Base-by-base conservation (phyloP, 2,329 filamentous ascomycete species). In the Colletotrichum phormii region DNA sequence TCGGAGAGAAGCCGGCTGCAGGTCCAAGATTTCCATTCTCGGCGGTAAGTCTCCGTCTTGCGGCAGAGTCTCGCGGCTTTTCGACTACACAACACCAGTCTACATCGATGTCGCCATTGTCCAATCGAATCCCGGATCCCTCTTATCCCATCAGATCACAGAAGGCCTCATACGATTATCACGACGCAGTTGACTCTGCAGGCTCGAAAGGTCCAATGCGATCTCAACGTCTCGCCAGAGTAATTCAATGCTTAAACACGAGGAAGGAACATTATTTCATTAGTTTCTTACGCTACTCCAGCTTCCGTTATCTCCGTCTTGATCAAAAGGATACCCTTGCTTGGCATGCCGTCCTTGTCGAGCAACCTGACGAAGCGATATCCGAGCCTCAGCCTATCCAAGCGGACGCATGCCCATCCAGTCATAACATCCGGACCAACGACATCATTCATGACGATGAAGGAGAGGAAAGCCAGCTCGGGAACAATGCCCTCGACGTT, bases 381-480 rank as follows among this genome's bases (percentile, higher is more conserved):
- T 0, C 96, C 96, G 37, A 89, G 84, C 72, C 90, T 90, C 71
- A 98, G 82, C 9, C 95, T 89, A 82, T 98, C 95, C 26, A 98
- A 89, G 46, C 95, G 89, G 76, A 97, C 92, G 79, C 95, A 97
- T 1, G 94, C 91, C 97, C 97, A 98, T 3, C 93, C 94, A 9
- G 95, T 92, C 70, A 98, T 82, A 71, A 92, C 89, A 78, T 98
- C 95, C 74, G 89, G 88, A 4, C 92, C 91, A 75, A 95, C 89
- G 81, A 95, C 93, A 77, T 97, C 93, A 80, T 98, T 94, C 81
- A 95, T 93, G 76, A 98, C 87, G 77, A 97, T 94, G 86, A 98
- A 94, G 77, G 93, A 88, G 64, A 95, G 86, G 83, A 95, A 95
- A 33, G 91, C 90, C 73, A 95, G 84, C 78, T 93, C 89, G 61